These are phyloP conservation scores for Phytopythium chamaehyphon DNA, from an alignment of 352 stramenopile genomes.

Conservation along the genomic window DNA sequence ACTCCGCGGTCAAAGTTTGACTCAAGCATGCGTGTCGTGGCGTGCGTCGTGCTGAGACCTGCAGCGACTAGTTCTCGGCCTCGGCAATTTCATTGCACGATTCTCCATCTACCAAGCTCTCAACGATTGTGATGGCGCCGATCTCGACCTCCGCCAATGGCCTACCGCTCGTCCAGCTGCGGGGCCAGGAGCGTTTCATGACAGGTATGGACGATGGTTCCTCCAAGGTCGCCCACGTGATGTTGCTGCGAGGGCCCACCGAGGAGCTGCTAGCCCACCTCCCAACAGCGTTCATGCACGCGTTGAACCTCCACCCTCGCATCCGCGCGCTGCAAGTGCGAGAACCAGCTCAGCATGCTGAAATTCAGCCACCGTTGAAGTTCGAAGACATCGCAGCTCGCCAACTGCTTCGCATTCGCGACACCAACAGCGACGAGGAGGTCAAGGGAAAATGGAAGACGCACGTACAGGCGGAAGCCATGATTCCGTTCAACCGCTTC, in stretches of 20 bases:
- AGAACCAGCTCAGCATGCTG: slow-evolving; percentile 17
- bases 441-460: slow-evolving; percentile 11
- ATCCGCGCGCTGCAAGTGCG: slow-evolving; percentile 33
- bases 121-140: slow-evolving; percentile 1
- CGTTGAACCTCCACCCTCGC: slow-evolving; percentile 40
- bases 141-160: slow-evolving; percentile 9
- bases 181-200: slow-evolving; percentile 29
- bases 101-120: too few species aligned
- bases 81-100: background rate
- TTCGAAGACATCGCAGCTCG: slow-evolving; percentile 12
- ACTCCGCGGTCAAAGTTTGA: too few species aligned
- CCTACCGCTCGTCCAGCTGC: slow-evolving; percentile 18
- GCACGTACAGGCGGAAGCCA: slow-evolving; percentile 18
- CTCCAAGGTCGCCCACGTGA: slow-evolving; percentile 28
- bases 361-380: slow-evolving; percentile 21
- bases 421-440: background rate
- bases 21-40: too few species aligned
- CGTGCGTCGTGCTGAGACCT: too few species aligned
- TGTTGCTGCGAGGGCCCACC: slow-evolving; percentile 16
- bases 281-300: slow-evolving; percentile 18
- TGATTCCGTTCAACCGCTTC: slow-evolving; percentile 31
- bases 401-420: slow-evolving; percentile 12
- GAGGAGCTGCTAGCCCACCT: slow-evolving; percentile 17
- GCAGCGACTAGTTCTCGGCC: too few species aligned
- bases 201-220: slow-evolving; percentile 16